Percentiles rank a stretch among this genome's conserved stretches.
Evolutionary conservation across 1,139 yeast genomes (phyloP).

Genomic region (Geotrichum restrictum): DNA sequence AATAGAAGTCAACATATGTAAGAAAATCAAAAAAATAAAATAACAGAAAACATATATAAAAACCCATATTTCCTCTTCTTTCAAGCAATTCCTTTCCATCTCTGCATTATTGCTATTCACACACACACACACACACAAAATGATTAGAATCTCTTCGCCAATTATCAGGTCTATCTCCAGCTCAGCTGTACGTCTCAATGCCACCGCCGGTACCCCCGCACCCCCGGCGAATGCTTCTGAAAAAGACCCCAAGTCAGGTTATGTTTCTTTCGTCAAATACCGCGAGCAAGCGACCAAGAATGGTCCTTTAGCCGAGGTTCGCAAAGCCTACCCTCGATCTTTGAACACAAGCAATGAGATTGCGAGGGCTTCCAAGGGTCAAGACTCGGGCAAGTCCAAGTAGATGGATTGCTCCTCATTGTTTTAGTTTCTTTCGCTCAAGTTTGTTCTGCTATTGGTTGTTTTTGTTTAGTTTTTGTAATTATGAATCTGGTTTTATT

Average conservation of each 20-base stretch:
- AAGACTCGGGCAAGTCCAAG: neutral
- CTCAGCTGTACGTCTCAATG: neutral
- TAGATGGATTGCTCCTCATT: too few relatives aligned
- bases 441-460: neutral
- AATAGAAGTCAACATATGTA: too few relatives aligned
- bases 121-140: neutral
- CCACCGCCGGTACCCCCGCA: neutral
- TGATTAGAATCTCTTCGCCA: neutral
- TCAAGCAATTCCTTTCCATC: neutral
- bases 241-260: constrained; percentile 4
- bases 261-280: constrained; percentile 20
- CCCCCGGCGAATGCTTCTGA: constrained; percentile 1
- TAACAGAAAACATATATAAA: neutral
- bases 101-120: neutral
- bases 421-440: too few relatives aligned
- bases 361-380: neutral
- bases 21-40: too few relatives aligned
- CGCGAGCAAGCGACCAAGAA: constrained; percentile 19
- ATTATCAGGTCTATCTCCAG: neutral
- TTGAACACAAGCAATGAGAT: constrained; percentile 11
- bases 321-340: constrained; percentile 21
- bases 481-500: neutral
- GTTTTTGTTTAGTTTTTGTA: neutral
- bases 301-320: constrained; percentile 20
- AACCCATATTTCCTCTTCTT: neutral